phyloP scores from a whole-genome alignment of 768 basidiomycete species.

The Coprinellus aureogranulatus region DNA sequence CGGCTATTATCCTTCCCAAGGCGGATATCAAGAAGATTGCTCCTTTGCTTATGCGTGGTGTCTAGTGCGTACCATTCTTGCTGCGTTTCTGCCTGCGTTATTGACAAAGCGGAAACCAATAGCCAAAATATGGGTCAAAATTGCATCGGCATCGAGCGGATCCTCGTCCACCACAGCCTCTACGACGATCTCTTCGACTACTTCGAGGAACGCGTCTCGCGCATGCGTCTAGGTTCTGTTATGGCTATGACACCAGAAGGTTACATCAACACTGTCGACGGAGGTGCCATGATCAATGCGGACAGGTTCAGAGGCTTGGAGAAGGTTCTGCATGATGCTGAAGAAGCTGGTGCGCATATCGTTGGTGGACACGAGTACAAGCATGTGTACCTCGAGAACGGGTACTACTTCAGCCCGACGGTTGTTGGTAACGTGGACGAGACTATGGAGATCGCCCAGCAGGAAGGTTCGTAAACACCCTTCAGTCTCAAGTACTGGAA shows the following conservation, averaged over 20 bases:
- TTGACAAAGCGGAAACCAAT: constrained; percentile 1
- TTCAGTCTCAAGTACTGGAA: too few species aligned
- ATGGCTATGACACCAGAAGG: constrained; percentile 65
- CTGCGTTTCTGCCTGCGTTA: not conserved
- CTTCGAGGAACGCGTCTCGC: constrained; percentile 59
- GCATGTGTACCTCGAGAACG: constrained; percentile 68
- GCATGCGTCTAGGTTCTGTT: constrained; percentile 77
- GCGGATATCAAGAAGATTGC: constrained; percentile 81
- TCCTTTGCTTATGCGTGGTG: constrained; percentile 84
- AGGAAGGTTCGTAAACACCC: constrained; percentile 73
- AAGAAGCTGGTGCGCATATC: constrained; percentile 60
- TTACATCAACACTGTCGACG: constrained; percentile 73
- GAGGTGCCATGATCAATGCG: constrained; percentile 81
- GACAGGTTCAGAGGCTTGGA: constrained; percentile 71
- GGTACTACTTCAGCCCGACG: constrained; percentile 84
- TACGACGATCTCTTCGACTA: constrained; percentile 72
- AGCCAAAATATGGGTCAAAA: constrained; percentile 95
- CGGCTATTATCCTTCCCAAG: constrained; percentile 81
- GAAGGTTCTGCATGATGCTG: constrained; percentile 66
- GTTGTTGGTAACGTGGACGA: constrained; percentile 76
- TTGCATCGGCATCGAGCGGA: constrained; percentile 93
- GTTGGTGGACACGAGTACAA: constrained; percentile 64
- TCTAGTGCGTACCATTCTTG: constrained; percentile 62
- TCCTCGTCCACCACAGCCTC: constrained; percentile 78
- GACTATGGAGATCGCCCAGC: constrained; percentile 72